phyloP scores from a whole-genome alignment of 257 asterid genomes.

The Plectranthus barbatus region DNA sequence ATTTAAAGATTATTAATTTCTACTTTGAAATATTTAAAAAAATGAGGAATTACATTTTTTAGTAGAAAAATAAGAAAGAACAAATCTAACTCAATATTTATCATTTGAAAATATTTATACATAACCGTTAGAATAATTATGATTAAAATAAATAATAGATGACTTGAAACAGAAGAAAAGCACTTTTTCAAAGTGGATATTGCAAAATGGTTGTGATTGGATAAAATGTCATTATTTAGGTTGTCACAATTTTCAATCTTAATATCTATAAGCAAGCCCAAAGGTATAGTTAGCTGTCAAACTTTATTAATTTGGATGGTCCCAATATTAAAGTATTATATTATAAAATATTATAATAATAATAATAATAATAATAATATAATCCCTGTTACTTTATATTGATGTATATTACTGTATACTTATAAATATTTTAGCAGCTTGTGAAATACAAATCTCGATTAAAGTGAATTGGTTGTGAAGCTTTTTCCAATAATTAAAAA shows the following conservation, averaged over 20 bases:
- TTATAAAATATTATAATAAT: no score
- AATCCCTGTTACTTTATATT: background rate
- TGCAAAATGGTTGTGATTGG: slow-evolving; percentile 8
- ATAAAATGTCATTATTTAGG: background rate
- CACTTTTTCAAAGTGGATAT: slow-evolving; percentile 10
- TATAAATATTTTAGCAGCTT: no score
- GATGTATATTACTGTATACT: background rate
- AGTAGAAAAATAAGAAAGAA: no score
- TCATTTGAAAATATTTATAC: no score
- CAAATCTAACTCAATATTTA: no score
- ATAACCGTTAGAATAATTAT: no score
- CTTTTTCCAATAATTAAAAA: no score
- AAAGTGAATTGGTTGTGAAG: no score
- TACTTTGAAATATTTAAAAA: no score
- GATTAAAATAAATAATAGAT: background rate
- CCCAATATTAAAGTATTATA: background rate
- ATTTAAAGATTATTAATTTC: background rate
- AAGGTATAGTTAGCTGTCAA: background rate
- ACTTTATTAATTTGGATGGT: background rate
- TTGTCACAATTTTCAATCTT: slow-evolving; percentile 5
- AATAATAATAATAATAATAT: background rate
- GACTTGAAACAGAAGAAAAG: slow-evolving; percentile 20
- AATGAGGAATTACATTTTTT: background rate
- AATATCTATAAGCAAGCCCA: background rate
- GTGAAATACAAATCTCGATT: no score